Percentiles rank a stretch among this genome's conserved stretches.
Evolutionary conservation across 345 rosid species (phyloP).

Genomic region (Corymbia maculata): DNA sequence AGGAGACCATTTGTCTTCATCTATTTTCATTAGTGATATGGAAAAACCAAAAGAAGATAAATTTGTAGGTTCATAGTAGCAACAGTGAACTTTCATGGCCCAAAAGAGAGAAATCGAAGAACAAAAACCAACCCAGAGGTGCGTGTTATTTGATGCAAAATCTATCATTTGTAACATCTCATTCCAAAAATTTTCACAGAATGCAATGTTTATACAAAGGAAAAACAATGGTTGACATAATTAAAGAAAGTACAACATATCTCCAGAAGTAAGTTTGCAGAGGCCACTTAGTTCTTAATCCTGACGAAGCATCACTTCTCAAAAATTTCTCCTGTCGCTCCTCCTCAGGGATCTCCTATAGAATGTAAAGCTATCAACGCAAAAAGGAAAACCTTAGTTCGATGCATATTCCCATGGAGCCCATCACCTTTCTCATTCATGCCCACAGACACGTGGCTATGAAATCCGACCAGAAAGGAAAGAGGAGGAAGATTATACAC

Average conservation of each 20-base stretch:
- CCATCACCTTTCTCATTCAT: not conserved
- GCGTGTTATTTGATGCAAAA: not conserved
- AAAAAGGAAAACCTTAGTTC: not conserved
- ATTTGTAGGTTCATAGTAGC: not conserved
- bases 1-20: not conserved
- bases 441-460: not conserved
- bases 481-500: slow-evolving; percentile 33
- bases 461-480: not conserved
- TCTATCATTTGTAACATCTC: not conserved
- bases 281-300: slow-evolving; percentile 8
- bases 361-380: not conserved
- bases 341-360: not conserved
- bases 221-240: not conserved
- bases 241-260: slow-evolving; percentile 26
- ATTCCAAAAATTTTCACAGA: slow-evolving; percentile 41
- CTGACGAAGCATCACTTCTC: slow-evolving; percentile 2
- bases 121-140: not conserved
- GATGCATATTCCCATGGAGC: not conserved
- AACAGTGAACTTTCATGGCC: not conserved
- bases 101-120: too few species aligned
- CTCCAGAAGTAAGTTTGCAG: slow-evolving; percentile 12
- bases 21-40: not conserved
- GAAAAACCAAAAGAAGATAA: not conserved
- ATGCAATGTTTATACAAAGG: slow-evolving; percentile 31
- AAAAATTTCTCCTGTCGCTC: not conserved